Conservation (phyloP, 352 stramenopile genomes). For the Pythium sukuiense region DNA sequence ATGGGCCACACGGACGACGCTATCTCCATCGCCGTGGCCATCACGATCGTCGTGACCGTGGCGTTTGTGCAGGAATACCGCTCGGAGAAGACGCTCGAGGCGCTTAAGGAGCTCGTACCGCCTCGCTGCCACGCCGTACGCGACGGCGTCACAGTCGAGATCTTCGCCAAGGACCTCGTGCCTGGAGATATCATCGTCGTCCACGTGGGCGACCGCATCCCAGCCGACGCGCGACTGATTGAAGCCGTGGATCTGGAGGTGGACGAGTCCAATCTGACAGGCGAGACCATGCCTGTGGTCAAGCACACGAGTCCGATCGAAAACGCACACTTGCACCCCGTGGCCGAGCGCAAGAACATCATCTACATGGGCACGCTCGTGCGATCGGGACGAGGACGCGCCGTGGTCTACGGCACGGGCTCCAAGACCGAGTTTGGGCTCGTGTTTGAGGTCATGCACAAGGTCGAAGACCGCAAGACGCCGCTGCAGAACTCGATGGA, state of each 20-base stretch:
- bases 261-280: slow-evolving; percentile 95
- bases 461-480: slow-evolving; percentile 93
- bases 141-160: slow-evolving; percentile 54
- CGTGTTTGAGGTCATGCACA: slow-evolving; percentile 93
- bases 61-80: slow-evolving; percentile 92
- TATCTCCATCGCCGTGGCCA: slow-evolving; percentile 93
- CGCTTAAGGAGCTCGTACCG: slow-evolving; percentile 79
- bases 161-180: slow-evolving; percentile 76
- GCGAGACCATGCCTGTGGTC: slow-evolving; percentile 87
- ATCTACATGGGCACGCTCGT: slow-evolving; percentile 97
- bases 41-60: slow-evolving; percentile 97
- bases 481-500: slow-evolving; percentile 96
- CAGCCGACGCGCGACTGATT: slow-evolving; percentile 89
- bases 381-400: slow-evolving; percentile 88
- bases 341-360: slow-evolving; percentile 89
- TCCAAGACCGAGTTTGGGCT: slow-evolving; percentile 95
- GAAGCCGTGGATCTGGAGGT: slow-evolving; percentile 88
- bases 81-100: slow-evolving; percentile 85
- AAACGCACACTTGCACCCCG: slow-evolving; percentile 63
- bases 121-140: slow-evolving; percentile 68
- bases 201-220: slow-evolving; percentile 92
- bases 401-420: slow-evolving; percentile 94
- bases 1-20: slow-evolving; percentile 96
- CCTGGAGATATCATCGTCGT: slow-evolving; percentile 89
- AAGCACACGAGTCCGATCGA: slow-evolving; percentile 68